Base-by-base conservation (phyloP, 371 early-diverging fungal genomes). In the Rhizopus microsporus region DNA sequence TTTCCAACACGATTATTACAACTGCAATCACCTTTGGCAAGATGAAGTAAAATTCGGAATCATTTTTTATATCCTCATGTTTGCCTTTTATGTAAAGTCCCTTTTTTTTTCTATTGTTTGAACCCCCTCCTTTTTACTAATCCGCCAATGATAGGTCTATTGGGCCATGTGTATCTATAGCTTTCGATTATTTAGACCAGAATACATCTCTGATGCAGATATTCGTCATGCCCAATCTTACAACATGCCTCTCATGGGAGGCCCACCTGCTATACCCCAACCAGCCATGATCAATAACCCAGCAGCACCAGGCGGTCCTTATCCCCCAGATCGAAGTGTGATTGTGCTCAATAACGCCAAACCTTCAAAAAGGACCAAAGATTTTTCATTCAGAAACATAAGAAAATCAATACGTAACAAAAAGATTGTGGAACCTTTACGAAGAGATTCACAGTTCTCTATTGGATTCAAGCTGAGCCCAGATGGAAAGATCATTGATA, bases 31-130 rank as follows among this genome's bases (percentile, higher is more conserved):
- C 16, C 12, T 70, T 32, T 70, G 70, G 70, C 47, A 60, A 34
- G 60, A 65, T 46, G 70, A 70, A 39, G 16, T 63, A 7, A 70
- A 70, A 16, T 70, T 70, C 60, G 59, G 60, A n/a, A 59, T 66
- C 34, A 47, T 66, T 4, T 58, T 55, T 39, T 65, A 43, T 31
- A 44, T 66, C 1, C 39, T 66, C 3, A 60, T 62, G 47, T 47
- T 70, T 49, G 56, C 62, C n/a, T 51, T 66, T 35, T 70, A 66
- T 57, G 72, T 66, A 72, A 63, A 58, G 12, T 23, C 7, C n/a
- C 33, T 38, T 38, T 31, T 46, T 16, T 46, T 46, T 23, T 29
- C 7, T 9, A 46, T 39, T 34, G 15, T 33, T 33, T 50, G 51
- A n/a, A 23, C 23, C 23, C 2, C 23, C 23, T 2, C 23, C 2